phyloP scores from a whole-genome alignment of 2,329 filamentous ascomycete genomes.

The Arthrobotrys sphaeroides region DNA sequence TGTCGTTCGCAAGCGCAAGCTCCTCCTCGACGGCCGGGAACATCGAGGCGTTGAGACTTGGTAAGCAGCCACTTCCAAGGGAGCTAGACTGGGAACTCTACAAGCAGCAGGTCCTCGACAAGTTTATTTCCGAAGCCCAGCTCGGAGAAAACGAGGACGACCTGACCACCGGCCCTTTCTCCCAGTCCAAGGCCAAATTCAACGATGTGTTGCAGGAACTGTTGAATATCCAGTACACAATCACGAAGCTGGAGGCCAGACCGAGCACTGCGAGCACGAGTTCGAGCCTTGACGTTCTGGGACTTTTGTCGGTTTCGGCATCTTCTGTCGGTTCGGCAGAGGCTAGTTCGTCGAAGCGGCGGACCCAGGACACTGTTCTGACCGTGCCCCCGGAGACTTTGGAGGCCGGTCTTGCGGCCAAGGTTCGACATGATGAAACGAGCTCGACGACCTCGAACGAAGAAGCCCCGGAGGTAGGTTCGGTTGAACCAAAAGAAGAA shows the following conservation, averaged over 20 bases:
- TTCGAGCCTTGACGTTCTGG: conserved; percentile 23
- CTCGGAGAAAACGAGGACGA: conserved; percentile 44
- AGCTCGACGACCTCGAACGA: not conserved
- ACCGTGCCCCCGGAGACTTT: conserved; percentile 44
- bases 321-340: conserved; percentile 27
- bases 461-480: not conserved
- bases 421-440: conserved; percentile 22
- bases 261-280: conserved; percentile 32
- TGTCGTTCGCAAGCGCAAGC: conserved; percentile 20
- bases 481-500: not conserved
- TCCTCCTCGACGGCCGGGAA: not conserved
- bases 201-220: conserved; percentile 52
- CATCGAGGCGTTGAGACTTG: conserved; percentile 19
- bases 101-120: conserved; percentile 40
- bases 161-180: conserved; percentile 26
- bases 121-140: conserved; percentile 23
- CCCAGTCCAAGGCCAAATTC: conserved; percentile 28
- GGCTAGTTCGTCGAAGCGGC: conserved; percentile 32
- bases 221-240: conserved; percentile 26
- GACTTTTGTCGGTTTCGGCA: conserved; percentile 8
- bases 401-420: conserved; percentile 30
- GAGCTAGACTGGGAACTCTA: conserved; percentile 43
- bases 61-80: conserved; percentile 38
- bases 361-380: conserved; percentile 46
- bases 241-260: conserved; percentile 31